Conservation (phyloP, 2,329 filamentous ascomycete genomes). For the Hymenoscyphus albidus region DNA sequence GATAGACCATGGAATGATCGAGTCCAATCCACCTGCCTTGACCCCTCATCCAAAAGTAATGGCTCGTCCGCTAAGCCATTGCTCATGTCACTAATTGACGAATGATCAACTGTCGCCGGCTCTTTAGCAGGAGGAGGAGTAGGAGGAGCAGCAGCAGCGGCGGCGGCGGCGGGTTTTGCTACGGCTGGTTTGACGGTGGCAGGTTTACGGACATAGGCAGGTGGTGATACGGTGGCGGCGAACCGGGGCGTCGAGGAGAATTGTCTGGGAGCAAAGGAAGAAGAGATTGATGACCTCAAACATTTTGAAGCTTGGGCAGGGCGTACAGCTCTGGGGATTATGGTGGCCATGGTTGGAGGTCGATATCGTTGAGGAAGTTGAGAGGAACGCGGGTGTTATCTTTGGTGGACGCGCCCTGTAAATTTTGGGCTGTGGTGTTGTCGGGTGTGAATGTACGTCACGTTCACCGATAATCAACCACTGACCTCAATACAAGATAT, state of each 20-base stretch:
- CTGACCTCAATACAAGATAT: neutral
- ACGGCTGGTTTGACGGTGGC: slow-evolving; percentile 12
- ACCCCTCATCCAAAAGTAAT: slow-evolving; percentile 43
- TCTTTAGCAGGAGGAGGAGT: slow-evolving; percentile 1
- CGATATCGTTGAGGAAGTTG: slow-evolving; percentile 16
- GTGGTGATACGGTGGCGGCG: slow-evolving; percentile 26
- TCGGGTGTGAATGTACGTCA: neutral
- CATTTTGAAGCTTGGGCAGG: slow-evolving; percentile 20
- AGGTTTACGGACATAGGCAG: slow-evolving; percentile 24
- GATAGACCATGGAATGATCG: slow-evolving; percentile 68
- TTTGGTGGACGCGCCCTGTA: neutral
- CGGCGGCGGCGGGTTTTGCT: neutral
- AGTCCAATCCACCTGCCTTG: slow-evolving; percentile 66
- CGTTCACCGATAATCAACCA: neutral
- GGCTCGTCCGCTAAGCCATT: slow-evolving; percentile 50
- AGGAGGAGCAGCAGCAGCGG: neutral
- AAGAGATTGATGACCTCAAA: slow-evolving; percentile 7
- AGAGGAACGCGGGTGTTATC: neutral
- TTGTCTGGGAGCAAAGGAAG: slow-evolving; percentile 12
- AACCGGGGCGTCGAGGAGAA: slow-evolving; percentile 25
- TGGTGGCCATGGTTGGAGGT: slow-evolving; percentile 22
- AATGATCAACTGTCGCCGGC: slow-evolving; percentile 43
- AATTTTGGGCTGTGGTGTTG: neutral
- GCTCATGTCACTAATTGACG: slow-evolving; percentile 40
- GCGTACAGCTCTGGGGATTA: slow-evolving; percentile 25